These are phyloP conservation scores for Coemansia sp. DNA, from an alignment of 192 early-diverging fungal species.

Conservation along the genomic window DNA sequence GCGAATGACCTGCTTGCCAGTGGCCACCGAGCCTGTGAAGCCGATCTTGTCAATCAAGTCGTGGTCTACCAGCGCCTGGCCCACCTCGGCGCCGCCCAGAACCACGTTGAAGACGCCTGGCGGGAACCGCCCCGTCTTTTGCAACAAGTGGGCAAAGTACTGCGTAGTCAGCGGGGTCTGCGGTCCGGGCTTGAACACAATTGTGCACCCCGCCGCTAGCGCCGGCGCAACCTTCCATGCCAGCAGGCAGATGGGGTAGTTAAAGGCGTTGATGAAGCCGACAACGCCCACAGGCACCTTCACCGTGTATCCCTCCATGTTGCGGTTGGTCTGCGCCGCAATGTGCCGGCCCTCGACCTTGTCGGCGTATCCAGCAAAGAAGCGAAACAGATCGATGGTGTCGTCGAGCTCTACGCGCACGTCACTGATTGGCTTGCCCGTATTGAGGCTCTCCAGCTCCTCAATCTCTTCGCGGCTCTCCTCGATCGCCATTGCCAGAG, in stretches of 20 bases:
- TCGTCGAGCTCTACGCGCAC: constrained; percentile 56
- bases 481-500: constrained; percentile 48
- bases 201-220: constrained; percentile 52
- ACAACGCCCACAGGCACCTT: constrained; percentile 58
- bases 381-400: constrained; percentile 52
- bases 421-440: constrained; percentile 59
- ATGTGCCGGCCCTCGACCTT: constrained; percentile 55
- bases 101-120: constrained; percentile 59
- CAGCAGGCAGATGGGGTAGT: constrained; percentile 63
- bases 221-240: constrained; percentile 58
- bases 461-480: constrained; percentile 42
- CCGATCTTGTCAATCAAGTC: constrained; percentile 56
- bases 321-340: constrained; percentile 35
- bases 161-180: constrained; percentile 64
- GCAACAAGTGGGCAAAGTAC: constrained; percentile 56
- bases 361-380: constrained; percentile 56
- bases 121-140: constrained; percentile 50
- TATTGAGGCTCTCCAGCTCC: constrained; percentile 55
- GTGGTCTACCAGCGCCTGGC: constrained; percentile 54
- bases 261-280: constrained; percentile 62
- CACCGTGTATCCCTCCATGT: constrained; percentile 46
- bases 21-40: constrained; percentile 60
- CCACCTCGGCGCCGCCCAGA: constrained; percentile 54
- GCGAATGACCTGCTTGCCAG: constrained; percentile 59
- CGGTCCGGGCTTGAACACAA: constrained; percentile 62